Evolutionary conservation across 208 protist species (phyloP), one percentile per base, ranked within the genome.

Genomic region (Tritrichomonas musculus): DNA sequence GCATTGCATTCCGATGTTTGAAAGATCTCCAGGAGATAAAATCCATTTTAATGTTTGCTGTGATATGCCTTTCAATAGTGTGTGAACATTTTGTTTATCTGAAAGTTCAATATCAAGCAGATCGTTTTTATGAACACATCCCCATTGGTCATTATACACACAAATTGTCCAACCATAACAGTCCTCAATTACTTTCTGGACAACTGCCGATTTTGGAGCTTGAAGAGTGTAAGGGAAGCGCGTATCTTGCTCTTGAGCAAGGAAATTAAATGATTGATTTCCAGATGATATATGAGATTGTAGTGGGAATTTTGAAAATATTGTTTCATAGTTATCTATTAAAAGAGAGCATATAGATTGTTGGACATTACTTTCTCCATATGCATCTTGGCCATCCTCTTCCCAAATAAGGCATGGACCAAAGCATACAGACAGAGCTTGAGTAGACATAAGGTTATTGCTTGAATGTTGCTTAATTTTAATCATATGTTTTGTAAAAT

Each of bases 131-230:
- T 88, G 77, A 25, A 88, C 14, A 53, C 14, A 1, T 17, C 77
- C 77, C 77, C 77, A 88, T 27, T 88, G 13, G 39, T 88, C 47
- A 17, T 88, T 88, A 50, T 57, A 88, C 13, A 88, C 77, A 47
- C 47, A 88, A 50, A 88, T 39, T 30, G 44, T 53, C 77, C 77
- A 88, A 5, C 77, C 77, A 5, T 14, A n/a, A 17, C 17, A 8
- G 30, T 88, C 77, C 39, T 88, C 77, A 27, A 4, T 39, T n/a
- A 88, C 41, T 8, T 22, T 33, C 30, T 88, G 77, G 17, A 88
- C 77, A 30, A 88, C 36, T 20, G 77, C 4, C 9, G 27, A 25
- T 50, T 44, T 20, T 9, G 77, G 77, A 39, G 47, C 77, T 8
- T 88, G 1, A n/a, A 88, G 47, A 39, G 41, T 39, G 36, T 39